Evolutionary conservation across 441 rosid species (phyloP), one percentile per base, ranked within the genome.

Genomic region (Flueggea neowawraea): DNA sequence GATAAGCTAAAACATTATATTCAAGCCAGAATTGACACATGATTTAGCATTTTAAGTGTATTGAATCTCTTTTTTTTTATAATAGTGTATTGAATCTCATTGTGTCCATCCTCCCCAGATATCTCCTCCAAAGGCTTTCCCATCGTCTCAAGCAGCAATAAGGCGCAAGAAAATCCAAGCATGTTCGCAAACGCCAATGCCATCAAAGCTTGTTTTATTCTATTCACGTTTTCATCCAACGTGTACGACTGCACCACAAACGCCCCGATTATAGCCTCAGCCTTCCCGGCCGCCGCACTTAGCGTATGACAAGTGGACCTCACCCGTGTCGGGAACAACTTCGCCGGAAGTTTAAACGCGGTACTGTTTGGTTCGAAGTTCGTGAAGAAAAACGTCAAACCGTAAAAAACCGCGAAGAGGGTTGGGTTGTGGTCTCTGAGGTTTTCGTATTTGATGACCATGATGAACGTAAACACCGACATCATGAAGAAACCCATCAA

Each of bases 361-460:
- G 82, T 83, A 32, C 70, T 73, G 17, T 83, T 83, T 0, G 84
- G 88, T 0, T 85, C 88, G 5, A 83, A 83, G 52, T 83, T 83
- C 0, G 85, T 78, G 9, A 80, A 83, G 77, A 83, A 83, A 69
- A 83, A 80, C 0, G 88, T 81, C 2, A 78, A 16, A 4, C 79
- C 85, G 7, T 80, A 80, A 2, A 77, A 17, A 49, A 61, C n/a
- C 0, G 71, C 82, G 17, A 83, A 83, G 4, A 78, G 31, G 64
- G 53, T 17, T 22, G 63, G 53, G 53, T 73, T 64, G 0, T 69
- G 52, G 5, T 62, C 22, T 45, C 2, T 73, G 12, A 84, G 72
- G 7, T 79, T 64, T 0, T 69, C 55, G 41, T 80, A 83, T 49
- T 54, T 53, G 53, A 80, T 0, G n/a, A 71, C 78, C 33, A 81